Conservation (phyloP, 2,329 filamentous ascomycete genomes). For the Colletotrichum endophyticum region DNA sequence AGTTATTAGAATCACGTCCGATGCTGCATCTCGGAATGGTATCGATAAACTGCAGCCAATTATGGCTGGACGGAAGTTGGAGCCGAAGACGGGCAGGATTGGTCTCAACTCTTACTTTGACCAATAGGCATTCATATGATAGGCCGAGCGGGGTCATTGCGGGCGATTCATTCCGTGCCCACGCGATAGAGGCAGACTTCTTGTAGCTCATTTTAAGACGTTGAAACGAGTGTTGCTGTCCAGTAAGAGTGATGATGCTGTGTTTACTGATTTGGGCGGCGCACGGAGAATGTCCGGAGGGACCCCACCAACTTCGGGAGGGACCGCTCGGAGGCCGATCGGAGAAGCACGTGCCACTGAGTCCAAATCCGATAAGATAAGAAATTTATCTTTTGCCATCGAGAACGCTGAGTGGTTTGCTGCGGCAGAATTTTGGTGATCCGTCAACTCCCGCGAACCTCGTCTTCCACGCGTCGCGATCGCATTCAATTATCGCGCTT, state of each 20-base stretch:
- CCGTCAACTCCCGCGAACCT: constrained; percentile 17
- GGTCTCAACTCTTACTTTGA: neutral
- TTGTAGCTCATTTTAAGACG: constrained; percentile 4
- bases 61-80: neutral
- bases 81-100: neutral
- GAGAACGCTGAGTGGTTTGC: constrained; percentile 33
- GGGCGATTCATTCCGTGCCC: neutral
- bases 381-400: neutral
- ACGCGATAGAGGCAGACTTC: constrained; percentile 5
- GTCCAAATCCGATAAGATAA: constrained; percentile 10
- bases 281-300: neutral
- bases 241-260: neutral
- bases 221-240: neutral
- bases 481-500: neutral
- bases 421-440: constrained; percentile 43
- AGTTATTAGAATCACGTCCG: neutral
- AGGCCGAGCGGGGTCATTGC: constrained; percentile 3
- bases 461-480: neutral
- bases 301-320: neutral
- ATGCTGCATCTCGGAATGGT: neutral
- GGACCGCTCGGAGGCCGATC: neutral
- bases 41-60: neutral
- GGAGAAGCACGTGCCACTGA: constrained; percentile 6
- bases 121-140: constrained; percentile 5
- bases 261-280: neutral